Conservation (phyloP, 305 asterid genomes). For the Caryopteris hybrid region DNA sequence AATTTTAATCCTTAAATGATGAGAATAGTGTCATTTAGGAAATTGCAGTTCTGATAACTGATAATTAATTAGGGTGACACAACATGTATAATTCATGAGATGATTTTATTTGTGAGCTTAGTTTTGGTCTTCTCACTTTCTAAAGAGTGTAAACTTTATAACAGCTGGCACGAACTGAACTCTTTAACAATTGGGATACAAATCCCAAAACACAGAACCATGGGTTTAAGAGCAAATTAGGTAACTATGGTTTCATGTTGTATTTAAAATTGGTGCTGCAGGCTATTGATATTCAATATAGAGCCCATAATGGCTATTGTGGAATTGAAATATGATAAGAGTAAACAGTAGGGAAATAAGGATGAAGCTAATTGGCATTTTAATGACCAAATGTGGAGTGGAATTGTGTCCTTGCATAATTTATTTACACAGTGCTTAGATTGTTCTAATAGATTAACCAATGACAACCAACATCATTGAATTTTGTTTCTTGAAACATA, state of each 20-base stretch:
- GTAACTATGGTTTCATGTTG: neutral
- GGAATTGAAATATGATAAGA: neutral
- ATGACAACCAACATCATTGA: neutral
- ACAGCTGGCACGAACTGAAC: neutral
- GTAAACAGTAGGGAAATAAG: neutral
- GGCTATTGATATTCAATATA: neutral
- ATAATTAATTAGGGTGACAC: neutral
- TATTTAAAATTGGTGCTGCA: neutral
- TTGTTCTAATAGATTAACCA: neutral
- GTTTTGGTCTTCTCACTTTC: neutral
- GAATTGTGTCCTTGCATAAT: neutral
- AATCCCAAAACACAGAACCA: neutral
- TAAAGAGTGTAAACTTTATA: neutral
- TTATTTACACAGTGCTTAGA: neutral
- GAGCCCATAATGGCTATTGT: neutral
- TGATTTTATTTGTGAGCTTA: too few species aligned
- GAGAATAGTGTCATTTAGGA: neutral
- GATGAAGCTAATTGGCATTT: neutral
- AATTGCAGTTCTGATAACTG: neutral
- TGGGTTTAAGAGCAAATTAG: neutral
- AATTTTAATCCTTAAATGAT: too few species aligned
- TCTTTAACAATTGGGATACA: neutral
- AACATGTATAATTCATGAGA: neutral
- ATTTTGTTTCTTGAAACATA: neutral
- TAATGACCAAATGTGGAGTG: neutral